Evolutionary conservation across 768 basidiomycete genomes (phyloP).

Genomic region (Panus rudis): DNA sequence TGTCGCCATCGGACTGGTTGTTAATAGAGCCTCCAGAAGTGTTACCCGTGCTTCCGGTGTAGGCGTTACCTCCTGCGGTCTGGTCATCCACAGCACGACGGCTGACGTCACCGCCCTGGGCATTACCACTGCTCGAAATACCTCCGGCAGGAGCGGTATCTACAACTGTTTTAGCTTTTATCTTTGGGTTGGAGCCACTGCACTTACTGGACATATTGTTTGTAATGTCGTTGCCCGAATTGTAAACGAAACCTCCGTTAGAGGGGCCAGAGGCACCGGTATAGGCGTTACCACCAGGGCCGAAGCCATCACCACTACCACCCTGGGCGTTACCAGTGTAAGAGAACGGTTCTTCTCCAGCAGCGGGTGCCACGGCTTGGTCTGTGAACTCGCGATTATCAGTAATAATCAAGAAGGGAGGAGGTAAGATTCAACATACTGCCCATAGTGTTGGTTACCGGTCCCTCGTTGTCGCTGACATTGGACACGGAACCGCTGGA

Average conservation of each 20-base stretch:
- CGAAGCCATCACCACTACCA: conserved; percentile 5
- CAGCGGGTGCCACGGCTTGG: conserved; percentile 1
- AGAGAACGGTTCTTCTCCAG: conserved; percentile 6
- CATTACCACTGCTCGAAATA: conserved; percentile 13
- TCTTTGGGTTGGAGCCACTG: too few relatives aligned
- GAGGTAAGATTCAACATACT: too few relatives aligned
- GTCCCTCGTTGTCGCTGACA: conserved; percentile 6
- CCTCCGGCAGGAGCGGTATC: conserved; percentile 12
- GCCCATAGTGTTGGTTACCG: conserved; percentile 10
- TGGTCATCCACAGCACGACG: conserved; percentile 11
- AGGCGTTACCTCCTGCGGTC: conserved; percentile 12
- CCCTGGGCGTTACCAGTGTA: conserved; percentile 10
- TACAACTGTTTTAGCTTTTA: neutral
- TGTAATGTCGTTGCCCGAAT: conserved; percentile 3
- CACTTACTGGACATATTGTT: conserved; percentile 11
- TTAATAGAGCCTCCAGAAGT: conserved; percentile 9
- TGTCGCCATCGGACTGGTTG: conserved; percentile 6
- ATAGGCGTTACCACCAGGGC: conserved; percentile 11
- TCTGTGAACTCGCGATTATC: conserved; percentile 1
- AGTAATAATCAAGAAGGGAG: conserved; percentile 1
- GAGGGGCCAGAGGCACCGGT: conserved; percentile 8
- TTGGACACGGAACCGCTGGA: conserved; percentile 11
- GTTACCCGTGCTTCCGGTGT: conserved; percentile 9
- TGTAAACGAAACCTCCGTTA: conserved; percentile 10
- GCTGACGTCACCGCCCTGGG: conserved; percentile 14